These are phyloP conservation scores for Articulospora tetracladia DNA, from an alignment of 495 filamentous ascomycete genomes.

Conservation along the genomic window DNA sequence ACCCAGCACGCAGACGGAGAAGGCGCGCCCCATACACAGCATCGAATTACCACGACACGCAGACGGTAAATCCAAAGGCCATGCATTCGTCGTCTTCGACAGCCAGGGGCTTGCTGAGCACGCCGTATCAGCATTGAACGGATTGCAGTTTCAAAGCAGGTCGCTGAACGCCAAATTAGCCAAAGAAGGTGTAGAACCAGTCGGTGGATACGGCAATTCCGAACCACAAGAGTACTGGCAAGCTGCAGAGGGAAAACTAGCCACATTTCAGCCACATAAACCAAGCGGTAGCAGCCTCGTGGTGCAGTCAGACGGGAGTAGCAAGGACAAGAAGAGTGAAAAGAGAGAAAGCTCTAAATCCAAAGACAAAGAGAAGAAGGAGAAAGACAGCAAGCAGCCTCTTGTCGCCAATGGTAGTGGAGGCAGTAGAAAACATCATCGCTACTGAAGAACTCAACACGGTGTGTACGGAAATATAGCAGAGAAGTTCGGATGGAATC, in stretches of 20 bases:
- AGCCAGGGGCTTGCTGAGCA: conserved; percentile 5
- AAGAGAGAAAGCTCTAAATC: neutral
- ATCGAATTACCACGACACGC: conserved; percentile 8
- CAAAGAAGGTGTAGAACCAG: conserved; percentile 15
- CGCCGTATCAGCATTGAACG: conserved; percentile 8
- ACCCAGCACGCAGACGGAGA: neutral
- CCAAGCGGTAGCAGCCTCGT: neutral
- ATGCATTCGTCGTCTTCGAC: conserved; percentile 16
- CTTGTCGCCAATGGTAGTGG: conserved; percentile 16
- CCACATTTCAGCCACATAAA: neutral
- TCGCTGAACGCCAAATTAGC: conserved; percentile 7
- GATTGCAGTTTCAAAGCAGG: neutral
- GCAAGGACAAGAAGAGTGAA: neutral
- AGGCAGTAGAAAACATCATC: too few relatives aligned
- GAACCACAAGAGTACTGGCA: neutral
- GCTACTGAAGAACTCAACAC: too few relatives aligned
- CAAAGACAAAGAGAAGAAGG: conserved; percentile 2
- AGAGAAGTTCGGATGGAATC: too few relatives aligned
- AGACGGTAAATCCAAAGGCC: conserved; percentile 6
- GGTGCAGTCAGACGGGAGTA: neutral
- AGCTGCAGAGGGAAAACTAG: neutral
- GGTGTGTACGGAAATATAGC: too few relatives aligned
- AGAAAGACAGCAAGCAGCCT: neutral
- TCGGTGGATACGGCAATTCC: neutral
- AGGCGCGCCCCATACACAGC: neutral